Base-by-base conservation (phyloP, 164 flowering plant species). In the Echeveria elegans region DNA sequence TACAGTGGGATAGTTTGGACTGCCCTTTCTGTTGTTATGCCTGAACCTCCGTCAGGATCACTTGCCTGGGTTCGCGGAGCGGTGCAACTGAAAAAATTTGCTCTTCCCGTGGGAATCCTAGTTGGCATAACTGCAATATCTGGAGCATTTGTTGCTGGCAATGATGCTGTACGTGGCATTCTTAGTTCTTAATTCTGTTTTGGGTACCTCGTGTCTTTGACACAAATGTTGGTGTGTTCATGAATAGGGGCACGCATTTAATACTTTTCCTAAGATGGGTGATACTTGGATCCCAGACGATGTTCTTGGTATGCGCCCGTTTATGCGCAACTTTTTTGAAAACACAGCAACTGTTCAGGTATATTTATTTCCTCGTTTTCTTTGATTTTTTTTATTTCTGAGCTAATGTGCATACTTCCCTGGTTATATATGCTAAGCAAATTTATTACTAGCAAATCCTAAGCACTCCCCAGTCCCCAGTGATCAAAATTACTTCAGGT, bases 241-340 rank as follows among this genome's bases (percentile, higher is more conserved):
- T 52, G 58, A 61, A 18, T 89, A 97, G 99, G 97, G 31, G 47
- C 47, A 43, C 15, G 47, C 47, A 43, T 43, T 89, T 72, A 94
- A 94, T 74, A 94, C 99, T 50, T 94, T 94, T 67, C 99, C 99
- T 0, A 91, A 84, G 82, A 94, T 94, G 99, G 99, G 97, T n/a
- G 93, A 94, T 72, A 73, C 77, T 31, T 94, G 97, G 97, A 83
- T 92, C 69, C 99, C 97, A 28, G 89, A 89, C 48, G 90, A 81
- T 59, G 73, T 89, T 67, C 80, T 94, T 28, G 79, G 78, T 50
- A 74, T 94, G 92, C 82, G 87, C 76, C 97, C 99, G 38, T 78
- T 88, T 24, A 71, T 88, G 23, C 89, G 94, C 43, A 94, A 91
- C 58, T 52, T 52, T 52, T 52, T 52, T 52, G 58, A 52, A 23